Base-by-base conservation (phyloP, 2,329 filamentous ascomycete species). In the Aspergillus ruber region DNA sequence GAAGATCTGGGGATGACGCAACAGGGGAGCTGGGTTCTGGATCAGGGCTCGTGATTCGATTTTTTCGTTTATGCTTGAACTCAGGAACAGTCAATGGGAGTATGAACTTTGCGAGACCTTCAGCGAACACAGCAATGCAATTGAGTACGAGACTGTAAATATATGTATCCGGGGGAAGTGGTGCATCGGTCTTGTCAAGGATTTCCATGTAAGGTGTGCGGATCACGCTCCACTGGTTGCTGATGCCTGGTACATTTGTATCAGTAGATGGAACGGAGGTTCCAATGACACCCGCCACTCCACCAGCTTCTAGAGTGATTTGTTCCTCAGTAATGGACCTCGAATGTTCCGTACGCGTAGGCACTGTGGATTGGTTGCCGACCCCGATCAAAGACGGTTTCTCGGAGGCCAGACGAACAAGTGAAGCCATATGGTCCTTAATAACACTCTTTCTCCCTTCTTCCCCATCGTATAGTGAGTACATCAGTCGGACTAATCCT, bases 391-490 rank as follows among this genome's bases (percentile, higher is more conserved):
- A 76, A 0, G 81, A 74, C 1, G 93, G 93, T 60, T 90, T 95
- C 63, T 98, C 93, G 0, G 90, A 90, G 46, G 91, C 91, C 7
- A 97, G 74, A 12, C 90, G 83, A n/a, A 97, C 93, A 62, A 98
- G 90, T 0, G 86, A 85, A 8, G 88, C 87, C 52, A 93, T 85
- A 50, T 96, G 76, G 48, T 90, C 86, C 58, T 87, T 85, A 18
- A 98, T 73, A 17, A 97, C 81, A 44, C 84, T 77, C 57, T 85
- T 91, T 57, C 85, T 82, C 3, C 81, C 84, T 39, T 88, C 77
- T 44, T 81, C 74, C 12, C 80, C 79, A 62, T 98, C 91, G 57
- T 89, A 97, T 13, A 86, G 74, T 6, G 81, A 77, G 62, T 88
- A 97, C 2, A 95, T 88, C 33, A 85, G 82, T 38, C 93, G 77